These are phyloP conservation scores for Russula compacta DNA, from an alignment of 768 basidiomycete genomes.

Conservation along the genomic window DNA sequence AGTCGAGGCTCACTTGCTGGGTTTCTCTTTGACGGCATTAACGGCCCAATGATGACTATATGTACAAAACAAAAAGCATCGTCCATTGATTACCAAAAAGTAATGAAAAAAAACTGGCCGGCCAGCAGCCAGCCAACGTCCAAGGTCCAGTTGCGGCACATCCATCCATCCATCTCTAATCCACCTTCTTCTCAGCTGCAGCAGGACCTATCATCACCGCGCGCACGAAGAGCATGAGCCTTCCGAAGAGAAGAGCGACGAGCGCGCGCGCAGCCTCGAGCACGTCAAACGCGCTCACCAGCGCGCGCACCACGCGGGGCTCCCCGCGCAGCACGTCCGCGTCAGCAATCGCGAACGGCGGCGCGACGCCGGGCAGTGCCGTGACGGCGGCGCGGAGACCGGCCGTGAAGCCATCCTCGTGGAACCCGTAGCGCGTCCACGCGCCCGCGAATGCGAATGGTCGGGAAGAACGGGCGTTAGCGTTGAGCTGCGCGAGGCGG, in stretches of 20 bases:
- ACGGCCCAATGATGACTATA: too few species aligned
- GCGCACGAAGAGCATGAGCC: background rate
- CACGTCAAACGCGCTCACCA: background rate
- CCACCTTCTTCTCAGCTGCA: background rate
- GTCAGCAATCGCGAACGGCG: background rate
- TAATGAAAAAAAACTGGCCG: too few species aligned
- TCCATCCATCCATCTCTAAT: background rate
- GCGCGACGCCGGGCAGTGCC: background rate
- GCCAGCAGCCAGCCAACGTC: too few species aligned
- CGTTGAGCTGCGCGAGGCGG: conserved; percentile 39
- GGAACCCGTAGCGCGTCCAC: conserved; percentile 71
- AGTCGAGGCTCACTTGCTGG: too few species aligned
- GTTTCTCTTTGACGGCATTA: too few species aligned
- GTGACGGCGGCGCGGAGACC: conserved; percentile 31
- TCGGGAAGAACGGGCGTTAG: conserved; percentile 22
- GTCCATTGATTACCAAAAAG: too few species aligned
- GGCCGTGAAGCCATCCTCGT: conserved; percentile 65
- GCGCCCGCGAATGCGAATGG: conserved; percentile 58
- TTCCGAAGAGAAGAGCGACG: background rate
- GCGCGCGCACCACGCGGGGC: background rate
- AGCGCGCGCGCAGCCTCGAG: background rate
- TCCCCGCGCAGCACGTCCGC: background rate
- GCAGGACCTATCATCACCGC: background rate
- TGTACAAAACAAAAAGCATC: too few species aligned
- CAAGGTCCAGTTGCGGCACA: background rate